These are phyloP conservation scores for Neospora caninum DNA, from an alignment of 169 alveolate species.

Conservation along the genomic window DNA sequence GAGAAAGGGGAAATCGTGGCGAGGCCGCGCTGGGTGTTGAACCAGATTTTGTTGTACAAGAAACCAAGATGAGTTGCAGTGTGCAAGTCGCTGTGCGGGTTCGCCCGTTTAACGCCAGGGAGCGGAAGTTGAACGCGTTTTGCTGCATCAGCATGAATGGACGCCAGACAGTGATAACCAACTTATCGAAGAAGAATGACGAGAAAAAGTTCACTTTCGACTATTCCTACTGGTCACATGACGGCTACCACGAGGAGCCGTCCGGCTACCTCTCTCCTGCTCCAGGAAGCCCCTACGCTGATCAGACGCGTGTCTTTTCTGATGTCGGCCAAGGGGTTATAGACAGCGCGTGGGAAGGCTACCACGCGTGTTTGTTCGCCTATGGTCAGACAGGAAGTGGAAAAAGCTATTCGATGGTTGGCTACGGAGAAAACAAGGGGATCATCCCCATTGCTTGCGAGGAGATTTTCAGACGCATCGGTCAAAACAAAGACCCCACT, in stretches of 20 bases:
- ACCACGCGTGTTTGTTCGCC: slow-evolving; percentile 92
- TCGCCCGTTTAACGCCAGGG: slow-evolving; percentile 87
- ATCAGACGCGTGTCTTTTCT: slow-evolving; percentile 34
- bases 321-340: slow-evolving; percentile 42
- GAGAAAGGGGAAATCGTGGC: no score
- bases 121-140: slow-evolving; percentile 71
- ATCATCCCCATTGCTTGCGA: slow-evolving; percentile 89
- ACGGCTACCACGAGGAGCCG: slow-evolving; percentile 80
- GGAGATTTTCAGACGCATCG: slow-evolving; percentile 84
- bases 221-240: slow-evolving; percentile 93
- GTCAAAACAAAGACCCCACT: slow-evolving; percentile 66
- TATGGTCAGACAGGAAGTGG: slow-evolving; percentile 92
- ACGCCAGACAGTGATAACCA: slow-evolving; percentile 26
- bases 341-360: slow-evolving; percentile 90
- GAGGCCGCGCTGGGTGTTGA: no score
- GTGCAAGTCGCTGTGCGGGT: slow-evolving; percentile 91
- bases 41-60: no score
- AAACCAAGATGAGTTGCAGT: slow-evolving; percentile 25
- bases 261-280: neutral
- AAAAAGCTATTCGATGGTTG: slow-evolving; percentile 91
- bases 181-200: slow-evolving; percentile 55
- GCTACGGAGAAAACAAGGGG: slow-evolving; percentile 91
- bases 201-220: slow-evolving; percentile 87
- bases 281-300: slow-evolving; percentile 28
- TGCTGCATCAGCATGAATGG: slow-evolving; percentile 77